These are phyloP conservation scores for Linderina pennispora DNA, from an alignment of 192 early-diverging fungal genomes.

Conservation along the genomic window DNA sequence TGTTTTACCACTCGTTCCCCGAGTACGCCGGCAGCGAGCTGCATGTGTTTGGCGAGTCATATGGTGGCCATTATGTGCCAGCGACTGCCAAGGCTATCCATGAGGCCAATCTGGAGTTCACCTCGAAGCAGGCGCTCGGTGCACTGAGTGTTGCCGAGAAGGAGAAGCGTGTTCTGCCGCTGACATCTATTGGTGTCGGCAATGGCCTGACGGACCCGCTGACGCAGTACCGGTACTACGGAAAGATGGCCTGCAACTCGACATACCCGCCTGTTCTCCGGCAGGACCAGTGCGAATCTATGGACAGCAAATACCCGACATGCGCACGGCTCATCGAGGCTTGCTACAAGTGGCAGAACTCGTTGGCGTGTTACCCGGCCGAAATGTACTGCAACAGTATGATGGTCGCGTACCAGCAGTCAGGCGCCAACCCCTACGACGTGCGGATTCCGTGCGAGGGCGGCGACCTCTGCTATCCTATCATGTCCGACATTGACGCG, in stretches of 20 bases:
- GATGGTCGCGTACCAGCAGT: slow-evolving; percentile 71
- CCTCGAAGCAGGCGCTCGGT: slow-evolving; percentile 11
- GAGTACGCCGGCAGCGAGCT: slow-evolving; percentile 74
- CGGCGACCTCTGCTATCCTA: slow-evolving; percentile 82
- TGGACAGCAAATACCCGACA: slow-evolving; percentile 65
- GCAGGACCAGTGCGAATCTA: slow-evolving; percentile 65
- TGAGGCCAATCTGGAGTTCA: slow-evolving; percentile 60
- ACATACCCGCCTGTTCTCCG: slow-evolving; percentile 72
- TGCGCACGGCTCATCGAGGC: slow-evolving; percentile 69
- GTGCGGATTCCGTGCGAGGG: slow-evolving; percentile 80
- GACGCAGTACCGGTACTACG: slow-evolving; percentile 85
- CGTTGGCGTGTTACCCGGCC: slow-evolving; percentile 78
- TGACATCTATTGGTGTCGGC: slow-evolving; percentile 77
- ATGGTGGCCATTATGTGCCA: slow-evolving; percentile 93
- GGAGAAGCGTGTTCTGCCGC: slow-evolving; percentile 56
- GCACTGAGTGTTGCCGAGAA: slow-evolving; percentile 20
- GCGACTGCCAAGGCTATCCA: slow-evolving; percentile 80
- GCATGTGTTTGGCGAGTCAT: slow-evolving; percentile 84
- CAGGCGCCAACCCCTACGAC: slow-evolving; percentile 91
- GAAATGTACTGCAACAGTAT: slow-evolving; percentile 82
- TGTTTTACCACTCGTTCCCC: slow-evolving; percentile 84
- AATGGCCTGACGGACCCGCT: slow-evolving; percentile 89
- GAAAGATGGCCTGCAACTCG: slow-evolving; percentile 66
- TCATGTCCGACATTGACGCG: slow-evolving; percentile 69
- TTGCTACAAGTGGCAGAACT: slow-evolving; percentile 79